Conservation (phyloP, 257 asterid species). For the Lithospermum erythrorhizon region DNA sequence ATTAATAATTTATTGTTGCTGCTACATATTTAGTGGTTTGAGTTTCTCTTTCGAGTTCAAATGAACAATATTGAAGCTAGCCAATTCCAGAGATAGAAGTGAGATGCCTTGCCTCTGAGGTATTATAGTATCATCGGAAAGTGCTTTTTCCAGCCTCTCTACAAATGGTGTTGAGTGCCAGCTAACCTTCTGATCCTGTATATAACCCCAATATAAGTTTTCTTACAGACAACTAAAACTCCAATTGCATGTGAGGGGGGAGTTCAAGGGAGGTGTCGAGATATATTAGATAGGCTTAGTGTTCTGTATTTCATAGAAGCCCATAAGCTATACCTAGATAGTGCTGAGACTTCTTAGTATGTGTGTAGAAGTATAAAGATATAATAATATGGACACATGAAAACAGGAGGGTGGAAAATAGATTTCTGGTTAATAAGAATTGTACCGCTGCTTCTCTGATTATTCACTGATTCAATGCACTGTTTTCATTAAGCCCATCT, state of each 20-base stretch:
- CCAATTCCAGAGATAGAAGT: neutral
- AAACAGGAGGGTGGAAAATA: too few relatives aligned
- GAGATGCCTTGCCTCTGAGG: constrained; percentile 47
- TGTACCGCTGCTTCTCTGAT: too few relatives aligned
- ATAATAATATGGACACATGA: too few relatives aligned
- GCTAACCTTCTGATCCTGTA: constrained; percentile 60
- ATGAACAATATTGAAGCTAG: neutral
- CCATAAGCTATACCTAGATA: too few relatives aligned
- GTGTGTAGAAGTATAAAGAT: too few relatives aligned
- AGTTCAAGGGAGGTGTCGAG: too few relatives aligned
- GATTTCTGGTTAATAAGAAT: too few relatives aligned
- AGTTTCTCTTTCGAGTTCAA: neutral
- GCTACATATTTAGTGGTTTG: neutral
- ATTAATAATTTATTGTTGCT: neutral
- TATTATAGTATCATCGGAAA: constrained; percentile 61
- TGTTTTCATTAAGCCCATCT: too few relatives aligned
- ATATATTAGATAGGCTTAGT: too few relatives aligned
- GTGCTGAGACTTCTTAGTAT: too few relatives aligned
- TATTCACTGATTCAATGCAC: too few relatives aligned
- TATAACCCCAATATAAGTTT: neutral
- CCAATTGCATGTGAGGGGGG: neutral
- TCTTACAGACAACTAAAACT: neutral
- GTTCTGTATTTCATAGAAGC: too few relatives aligned
- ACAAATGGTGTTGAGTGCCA: constrained; percentile 97
- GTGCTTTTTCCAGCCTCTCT: constrained; percentile 92